Evolutionary conservation across 768 basidiomycete species (phyloP), one percentile per base, ranked within the genome.

Genomic region (Hirschioporus abietinus): DNA sequence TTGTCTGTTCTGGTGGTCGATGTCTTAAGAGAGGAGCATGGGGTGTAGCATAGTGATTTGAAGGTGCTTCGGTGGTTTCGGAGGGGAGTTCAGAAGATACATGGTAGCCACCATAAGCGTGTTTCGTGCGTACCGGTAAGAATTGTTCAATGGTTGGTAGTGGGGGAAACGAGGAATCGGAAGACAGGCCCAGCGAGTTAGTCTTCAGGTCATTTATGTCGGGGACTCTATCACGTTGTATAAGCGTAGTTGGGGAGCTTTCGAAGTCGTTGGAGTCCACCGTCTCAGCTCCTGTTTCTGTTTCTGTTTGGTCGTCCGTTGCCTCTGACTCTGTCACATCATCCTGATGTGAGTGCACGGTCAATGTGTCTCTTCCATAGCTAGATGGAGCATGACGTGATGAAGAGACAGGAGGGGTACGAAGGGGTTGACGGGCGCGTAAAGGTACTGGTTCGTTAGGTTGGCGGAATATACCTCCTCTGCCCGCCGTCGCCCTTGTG

Each of bases 271-370:
- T 52, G 42, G 42, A 6, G 15, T 52, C 42, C 15, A 6, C 42
- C 42, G 42, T 52, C 42, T 52, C 42, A 52, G 12, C 42, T 12
- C 15, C 42, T 3, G 42, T 52, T 52, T 52, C 35, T 7, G 35
- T 36, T 7, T 36, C 61, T 71, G 67, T 60, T 70, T 76, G 60
- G 52, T 68, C 64, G 4, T 69, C 71, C 17, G 66, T 65, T 17
- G 60, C 65, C 30, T 70, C 72, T 17, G 60, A 70, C 23, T 70
- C 59, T 18, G 67, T 52, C 42, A 20, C 42, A 62, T 78, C 78
- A 35, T 80, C 78, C 66, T 78, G 77, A 66, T 80, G 79, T 17
- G 82, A 81, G 68, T 81, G 78, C 35, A 82, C 72, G 9, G 82
- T 80, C 70, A 80, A 78, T 5, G 78, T 75, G 64, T 81, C 79